Conservation (phyloP, 1,284 basidiomycete species). For the Trametes polyzona region DNA sequence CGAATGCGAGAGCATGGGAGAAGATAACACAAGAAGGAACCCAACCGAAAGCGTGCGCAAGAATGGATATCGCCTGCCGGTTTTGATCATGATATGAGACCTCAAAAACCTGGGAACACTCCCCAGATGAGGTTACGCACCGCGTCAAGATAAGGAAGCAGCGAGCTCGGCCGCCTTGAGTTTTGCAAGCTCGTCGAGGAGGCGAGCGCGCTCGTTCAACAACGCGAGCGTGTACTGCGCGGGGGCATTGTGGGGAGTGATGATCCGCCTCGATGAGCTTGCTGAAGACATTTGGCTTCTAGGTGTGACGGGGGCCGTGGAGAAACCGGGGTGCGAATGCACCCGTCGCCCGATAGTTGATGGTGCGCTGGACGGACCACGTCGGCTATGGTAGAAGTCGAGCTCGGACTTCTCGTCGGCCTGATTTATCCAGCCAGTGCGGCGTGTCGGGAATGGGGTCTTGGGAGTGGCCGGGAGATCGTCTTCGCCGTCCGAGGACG, state of each 20-base stretch:
- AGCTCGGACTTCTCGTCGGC: constrained; percentile 56
- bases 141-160: background rate
- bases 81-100: no score
- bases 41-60: background rate
- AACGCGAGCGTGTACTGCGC: constrained; percentile 50
- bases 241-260: constrained; percentile 44
- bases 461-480: constrained; percentile 16
- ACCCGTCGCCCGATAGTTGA: constrained; percentile 8
- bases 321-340: constrained; percentile 14
- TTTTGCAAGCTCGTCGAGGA: constrained; percentile 51
- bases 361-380: constrained; percentile 19
- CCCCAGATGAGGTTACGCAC: background rate
- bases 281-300: background rate
- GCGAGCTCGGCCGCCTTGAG: constrained; percentile 27
- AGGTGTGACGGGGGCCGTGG: constrained; percentile 6
- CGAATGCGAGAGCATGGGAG: background rate
- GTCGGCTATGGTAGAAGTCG: constrained; percentile 44
- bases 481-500: constrained; percentile 15
- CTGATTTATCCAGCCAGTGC: constrained; percentile 54
- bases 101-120: no score
- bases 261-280: constrained; percentile 19
- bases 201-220: constrained; percentile 51
- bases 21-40: background rate
- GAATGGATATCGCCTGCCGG: no score
- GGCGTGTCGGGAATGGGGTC: constrained; percentile 42